Evolutionary conservation across 2,329 filamentous ascomycete genomes (phyloP), one percentile per base, ranked within the genome.

Genomic region (Botrytis galanthina): DNA sequence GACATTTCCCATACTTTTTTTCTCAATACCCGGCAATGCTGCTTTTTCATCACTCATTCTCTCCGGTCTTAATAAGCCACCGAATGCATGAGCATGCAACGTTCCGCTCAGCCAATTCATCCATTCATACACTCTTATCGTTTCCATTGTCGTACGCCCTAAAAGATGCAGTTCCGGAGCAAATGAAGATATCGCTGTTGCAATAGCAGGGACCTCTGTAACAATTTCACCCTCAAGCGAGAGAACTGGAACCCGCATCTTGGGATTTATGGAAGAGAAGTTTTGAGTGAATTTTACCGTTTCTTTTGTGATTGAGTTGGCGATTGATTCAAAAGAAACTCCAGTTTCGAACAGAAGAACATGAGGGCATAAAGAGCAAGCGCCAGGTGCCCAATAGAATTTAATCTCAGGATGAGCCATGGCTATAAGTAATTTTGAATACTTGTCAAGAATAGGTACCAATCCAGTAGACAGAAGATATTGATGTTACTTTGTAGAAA

Each of bases 51-150:
- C 76, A 3, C 76, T 75, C 22, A 78, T 81, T 32, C 81, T 76
- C 3, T 76, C 68, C 5, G 79, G 78, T 48, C 80, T 68, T 48
- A 80, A 76, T 2, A 81, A 46, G 14, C 74, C 75, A 2, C 78
- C 79, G 71, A 79, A 82, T 1, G 66, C 80, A 14, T 75, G 74
- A 0, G 76, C 78, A 73, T 83, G 81, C 10, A 83, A 32, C 0
- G 78, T 80, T 0, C 80, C 80, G 5, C 80, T 80, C 2, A 83
- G 46, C 75, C 78, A 84, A 66, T 78, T 80, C 64, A 82, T 64
- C 82, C 82, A 83, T 73, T 83, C 82, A 42, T 80, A 80, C 3
- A 78, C 76, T 12, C 80, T 79, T 22, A 80, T 74, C 2, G 69
- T 79, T 20, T 83, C 81, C 3, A 82, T 42, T 0, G 73, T 74